Evolutionary conservation across 2,329 filamentous ascomycete genomes (phyloP), one percentile per base, ranked within the genome.

Genomic region (Sporothrix dimorphospora): DNA sequence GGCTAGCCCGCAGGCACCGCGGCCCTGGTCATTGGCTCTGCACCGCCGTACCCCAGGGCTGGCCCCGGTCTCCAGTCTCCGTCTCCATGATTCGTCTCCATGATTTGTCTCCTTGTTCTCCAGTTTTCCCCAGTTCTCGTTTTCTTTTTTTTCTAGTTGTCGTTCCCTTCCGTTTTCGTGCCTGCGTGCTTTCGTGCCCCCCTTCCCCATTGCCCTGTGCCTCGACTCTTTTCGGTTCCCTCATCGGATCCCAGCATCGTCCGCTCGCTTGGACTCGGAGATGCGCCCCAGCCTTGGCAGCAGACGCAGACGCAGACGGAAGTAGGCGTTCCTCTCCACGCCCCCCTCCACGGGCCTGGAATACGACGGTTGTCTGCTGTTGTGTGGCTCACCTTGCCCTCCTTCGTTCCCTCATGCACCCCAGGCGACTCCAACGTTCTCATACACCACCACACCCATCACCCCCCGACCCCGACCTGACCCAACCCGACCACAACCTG

Each of bases 51-150:
- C 61, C 61, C 61, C 61, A 66, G 61, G 59, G 8, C 38, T 66
- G 40, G 12, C 61, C 40, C 42, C 61, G 42, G 40, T 66, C 40
- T 65, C 57, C 34, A 12, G 27, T 59, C 27, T 59, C 30, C 30
- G 30, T 24, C 59, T 27, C 59, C 59, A 63, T 63, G n/a, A n/a
- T 8, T n/a, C 24, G 55, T 59, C 55, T 38, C 55, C 55, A 59
- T 38, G 27, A 34, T 34, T 19, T n/a, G 11, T 63, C 38, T n/a
- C 45, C 45, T 19, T 45, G 42, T 45, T 61, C 57, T 40, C 57
- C 57, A 61, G 61, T 47, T 66, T 66, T 66, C 61, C 42, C 61
- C 61, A 49, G 61, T 34, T 27, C 51, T 53, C 3, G 21, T 38
- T 38, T 12, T 51, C 19, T 61, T 34, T 42, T 24, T 19, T n/a